Evolutionary conservation across 352 stramenopile genomes (phyloP), one percentile per base, ranked within the genome.

Genomic region (Albugo laibachii): DNA sequence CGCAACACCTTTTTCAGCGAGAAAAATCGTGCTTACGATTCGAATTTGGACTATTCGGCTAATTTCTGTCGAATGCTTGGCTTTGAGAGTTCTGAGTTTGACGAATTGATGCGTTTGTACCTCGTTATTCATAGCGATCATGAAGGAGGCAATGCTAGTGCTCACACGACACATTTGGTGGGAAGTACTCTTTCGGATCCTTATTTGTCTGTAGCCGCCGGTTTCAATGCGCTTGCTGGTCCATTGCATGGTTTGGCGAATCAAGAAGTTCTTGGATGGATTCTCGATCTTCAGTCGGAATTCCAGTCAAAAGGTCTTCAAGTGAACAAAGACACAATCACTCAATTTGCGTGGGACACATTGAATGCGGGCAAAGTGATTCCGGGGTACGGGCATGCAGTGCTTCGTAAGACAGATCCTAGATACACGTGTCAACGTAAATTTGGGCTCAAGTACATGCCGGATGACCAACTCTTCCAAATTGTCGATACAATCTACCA

Each of bases 361-460:
- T 78, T 99, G 47, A 99, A 99, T 63, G 77, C 85, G 43, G 95
- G 95, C 62, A 98, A 99, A 81, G 94, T 99, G 50, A 97, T 98
- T 65, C 93, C 92, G 16, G 93, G 94, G 59, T 98, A 98, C 71
- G 93, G 93, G 58, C 94, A 99, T 65, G 93, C 94, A 15, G 95
- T 99, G 47, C 72, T 99, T 38, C 79, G 94, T 54, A 98, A 98
- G 75, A 99, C 94, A 5, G 94, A 99, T 80, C 94, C 94, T 44
- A 80, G 95, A 49, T 99, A 99, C 78, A 97, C 92, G 54, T 97
- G 91, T 71, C 95, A 99, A 83, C 83, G 95, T 46, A 89, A 99
- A 72, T 99, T 99, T 63, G 95, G 93, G 21, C 74, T 98, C 52
- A 98, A 99, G 78, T 96, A 99, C 82, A 96, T 99, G 83, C 93